Percentiles rank a stretch among this genome's conserved stretches.
phyloP scores from a whole-genome alignment of 2,329 filamentous ascomycete species.

The Colletotrichum phormii region DNA sequence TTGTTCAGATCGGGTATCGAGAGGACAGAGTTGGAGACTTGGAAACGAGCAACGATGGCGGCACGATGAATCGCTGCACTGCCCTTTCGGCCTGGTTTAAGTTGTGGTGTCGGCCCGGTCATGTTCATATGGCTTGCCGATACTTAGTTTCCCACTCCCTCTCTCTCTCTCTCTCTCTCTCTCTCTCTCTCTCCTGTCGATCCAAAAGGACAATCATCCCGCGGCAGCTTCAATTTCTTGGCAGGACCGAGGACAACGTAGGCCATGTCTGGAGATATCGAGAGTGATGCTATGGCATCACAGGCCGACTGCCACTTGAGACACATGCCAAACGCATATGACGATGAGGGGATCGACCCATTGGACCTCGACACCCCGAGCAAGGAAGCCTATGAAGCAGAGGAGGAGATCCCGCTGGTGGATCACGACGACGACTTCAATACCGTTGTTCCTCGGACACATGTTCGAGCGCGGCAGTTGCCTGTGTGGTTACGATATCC shows the following conservation, averaged over 20 bases:
- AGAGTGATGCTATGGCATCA: not conserved
- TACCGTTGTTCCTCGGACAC: not conserved
- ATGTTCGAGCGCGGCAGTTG: not conserved
- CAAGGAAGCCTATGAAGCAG: not conserved
- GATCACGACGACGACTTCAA: not conserved
- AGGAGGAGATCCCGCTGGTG: conserved; percentile 7
- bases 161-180: no score
- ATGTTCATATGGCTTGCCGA: not conserved
- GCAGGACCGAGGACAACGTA: not conserved
- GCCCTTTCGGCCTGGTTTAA: not conserved
- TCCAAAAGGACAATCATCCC: not conserved
- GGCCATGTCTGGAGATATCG: not conserved
- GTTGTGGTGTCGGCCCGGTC: not conserved
- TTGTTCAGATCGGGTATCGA: not conserved
- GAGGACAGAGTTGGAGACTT: not conserved
- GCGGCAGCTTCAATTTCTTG: not conserved
- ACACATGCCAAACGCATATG: not conserved
- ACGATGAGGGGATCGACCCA: not conserved
- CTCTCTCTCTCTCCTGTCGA: not conserved
- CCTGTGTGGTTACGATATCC: conserved; percentile 12
- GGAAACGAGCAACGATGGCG: not conserved
- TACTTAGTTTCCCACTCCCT: not conserved
- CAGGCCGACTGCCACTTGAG: not conserved
- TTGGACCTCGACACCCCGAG: not conserved
- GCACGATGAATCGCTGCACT: not conserved